phyloP scores from a whole-genome alignment of 1,139 yeast species.

The Blastobotrys elegans region DNA sequence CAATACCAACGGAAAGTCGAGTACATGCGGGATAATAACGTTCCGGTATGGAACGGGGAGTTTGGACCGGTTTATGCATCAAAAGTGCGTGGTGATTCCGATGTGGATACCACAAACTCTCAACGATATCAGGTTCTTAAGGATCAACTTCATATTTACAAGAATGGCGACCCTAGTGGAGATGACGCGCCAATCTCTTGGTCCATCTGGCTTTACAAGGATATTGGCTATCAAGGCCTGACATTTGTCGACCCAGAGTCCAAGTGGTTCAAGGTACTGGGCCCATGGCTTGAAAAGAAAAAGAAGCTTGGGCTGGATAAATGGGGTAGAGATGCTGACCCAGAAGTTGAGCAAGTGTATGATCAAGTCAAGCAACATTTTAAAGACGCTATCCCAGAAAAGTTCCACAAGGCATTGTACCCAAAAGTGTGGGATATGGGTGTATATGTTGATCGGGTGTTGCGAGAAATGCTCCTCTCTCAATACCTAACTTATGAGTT shows the following conservation, averaged over 20 bases:
- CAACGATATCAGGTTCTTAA: slow-evolving; percentile 40
- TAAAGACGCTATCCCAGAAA: slow-evolving; percentile 37
- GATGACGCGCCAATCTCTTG: slow-evolving; percentile 42
- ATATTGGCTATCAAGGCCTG: slow-evolving; percentile 46
- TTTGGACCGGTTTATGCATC: slow-evolving; percentile 48
- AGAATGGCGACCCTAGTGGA: slow-evolving; percentile 43
- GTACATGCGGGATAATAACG: slow-evolving; percentile 36
- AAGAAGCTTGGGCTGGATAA: slow-evolving; percentile 42
- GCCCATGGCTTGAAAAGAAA: slow-evolving; percentile 40
- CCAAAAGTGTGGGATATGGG: slow-evolving; percentile 39
- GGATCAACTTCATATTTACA: slow-evolving; percentile 42
- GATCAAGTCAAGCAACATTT: slow-evolving; percentile 36
- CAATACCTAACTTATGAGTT: slow-evolving; percentile 42
- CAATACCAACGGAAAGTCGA: slow-evolving; percentile 42
- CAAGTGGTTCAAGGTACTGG: slow-evolving; percentile 40
- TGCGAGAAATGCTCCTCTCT: slow-evolving; percentile 41
- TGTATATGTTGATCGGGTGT: slow-evolving; percentile 37
- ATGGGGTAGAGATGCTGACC: slow-evolving; percentile 46
- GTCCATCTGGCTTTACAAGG: slow-evolving; percentile 51
- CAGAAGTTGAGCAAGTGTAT: slow-evolving; percentile 36
- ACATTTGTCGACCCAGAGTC: slow-evolving; percentile 42
- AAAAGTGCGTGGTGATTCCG: slow-evolving; percentile 38
- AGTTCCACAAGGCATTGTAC: slow-evolving; percentile 36
- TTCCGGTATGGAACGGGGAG: slow-evolving; percentile 51
- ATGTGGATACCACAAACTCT: slow-evolving; percentile 37